Percentiles rank a stretch among this genome's conserved stretches.
Evolutionary conservation across 176 grass and related monocot species (phyloP).

Genomic region (Cenchrus fungigraminus): DNA sequence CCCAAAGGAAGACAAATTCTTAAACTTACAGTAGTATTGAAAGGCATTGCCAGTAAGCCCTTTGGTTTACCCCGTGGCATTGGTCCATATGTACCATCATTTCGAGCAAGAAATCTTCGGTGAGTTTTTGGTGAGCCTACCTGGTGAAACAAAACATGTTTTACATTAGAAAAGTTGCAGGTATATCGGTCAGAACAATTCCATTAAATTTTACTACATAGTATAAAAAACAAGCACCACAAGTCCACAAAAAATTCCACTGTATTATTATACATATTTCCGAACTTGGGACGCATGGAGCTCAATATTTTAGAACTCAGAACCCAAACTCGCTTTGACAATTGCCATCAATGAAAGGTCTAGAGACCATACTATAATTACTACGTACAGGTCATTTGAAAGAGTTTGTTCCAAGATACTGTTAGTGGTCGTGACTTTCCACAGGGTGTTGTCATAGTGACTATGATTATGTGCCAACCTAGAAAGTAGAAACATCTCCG

Average conservation of each 20-base stretch:
- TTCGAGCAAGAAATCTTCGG: constrained; percentile 88
- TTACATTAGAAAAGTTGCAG: constrained; percentile 11
- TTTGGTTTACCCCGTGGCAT: constrained; percentile 87
- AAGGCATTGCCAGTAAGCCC: constrained; percentile 93
- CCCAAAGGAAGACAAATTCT: neutral
- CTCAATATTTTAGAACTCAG: neutral
- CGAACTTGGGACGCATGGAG: constrained; percentile 2
- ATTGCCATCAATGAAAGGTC: neutral
- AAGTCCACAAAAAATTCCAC: constrained; percentile 5
- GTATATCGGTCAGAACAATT: neutral
- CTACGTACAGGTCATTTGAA: neutral
- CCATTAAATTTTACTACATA: constrained; percentile 27
- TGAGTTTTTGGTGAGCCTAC: constrained; percentile 97
- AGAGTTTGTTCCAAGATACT: neutral
- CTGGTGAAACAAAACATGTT: constrained; percentile 41
- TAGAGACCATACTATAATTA: constrained; percentile 16
- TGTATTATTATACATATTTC: neutral
- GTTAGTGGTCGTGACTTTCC: neutral
- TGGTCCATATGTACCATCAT: constrained; percentile 89
- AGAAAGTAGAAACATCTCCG: neutral
- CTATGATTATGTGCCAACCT: neutral
- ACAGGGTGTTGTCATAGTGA: neutral
- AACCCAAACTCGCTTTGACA: constrained; percentile 7
- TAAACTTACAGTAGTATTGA: constrained; percentile 89
- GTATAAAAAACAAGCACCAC: neutral